Evolutionary conservation across 805 yeast genomes (phyloP), one percentile per base, ranked within the genome.

Genomic region (Millerozyma miso): DNA sequence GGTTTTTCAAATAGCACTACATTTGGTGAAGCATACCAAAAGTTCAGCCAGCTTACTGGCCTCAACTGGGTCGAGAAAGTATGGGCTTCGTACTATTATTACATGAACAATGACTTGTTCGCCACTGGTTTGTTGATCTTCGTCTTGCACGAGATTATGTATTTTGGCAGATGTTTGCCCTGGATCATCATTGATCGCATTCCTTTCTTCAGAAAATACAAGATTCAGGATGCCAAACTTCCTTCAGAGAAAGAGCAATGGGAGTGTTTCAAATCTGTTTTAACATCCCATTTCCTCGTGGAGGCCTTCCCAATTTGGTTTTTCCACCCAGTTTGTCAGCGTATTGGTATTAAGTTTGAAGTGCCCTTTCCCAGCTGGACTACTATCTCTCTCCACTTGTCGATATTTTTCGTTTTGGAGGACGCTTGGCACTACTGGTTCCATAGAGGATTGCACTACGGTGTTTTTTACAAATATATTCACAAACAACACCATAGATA

Each of bases 261-360:
- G 81, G 83, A 78, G 53, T 78, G 82, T 53, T 56, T 77, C 44
- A 78, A 77, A 54, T 64, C 79, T n/a, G 82, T 78, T 15, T 60
- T 78, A 38, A 75, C 69, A 43, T 75, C 79, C 13, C 83, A 78
- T 51, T 74, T 78, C 48, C 50, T 78, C 49, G 82, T 78, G 23
- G 83, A 78, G 56, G 82, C 77, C 1, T 65, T 78, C 42, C 83
- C 83, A 36, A 78, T 78, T 46, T 78, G 83, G 83, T 69, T 77
- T 17, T 78, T 78, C 67, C 83, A 78, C 51, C 83, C 83, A 16
- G 50, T 78, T 51, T 74, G 80, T 52, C 60, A 69, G 46, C 62
- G 59, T 19, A 58, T 78, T 43, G 78, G 78, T 29, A 76, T 78
- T 41, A 62, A 69, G 12, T 72, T 72, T 26, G 61, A 65, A 16